These are phyloP conservation scores for Chalciporus piperatoides DNA, from an alignment of 1,284 basidiomycete species.

Conservation along the genomic window DNA sequence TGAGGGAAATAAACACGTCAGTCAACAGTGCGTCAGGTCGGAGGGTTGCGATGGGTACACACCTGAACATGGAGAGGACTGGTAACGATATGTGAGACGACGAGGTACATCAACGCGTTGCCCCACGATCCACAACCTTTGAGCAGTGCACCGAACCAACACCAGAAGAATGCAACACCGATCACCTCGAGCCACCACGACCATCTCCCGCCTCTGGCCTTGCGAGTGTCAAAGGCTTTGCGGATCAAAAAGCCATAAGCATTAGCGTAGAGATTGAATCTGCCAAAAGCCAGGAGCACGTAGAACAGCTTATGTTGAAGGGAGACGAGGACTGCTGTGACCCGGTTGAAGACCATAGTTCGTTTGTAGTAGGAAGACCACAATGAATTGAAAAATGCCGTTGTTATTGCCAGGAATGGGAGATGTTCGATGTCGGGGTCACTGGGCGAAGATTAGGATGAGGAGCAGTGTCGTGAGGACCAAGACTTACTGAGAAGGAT, in stretches of 20 bases:
- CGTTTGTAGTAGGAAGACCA: constrained; percentile 97
- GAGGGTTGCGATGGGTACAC: constrained; percentile 10
- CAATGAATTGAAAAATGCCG: constrained; percentile 78
- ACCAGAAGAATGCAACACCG: constrained; percentile 74
- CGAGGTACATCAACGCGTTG: constrained; percentile 62
- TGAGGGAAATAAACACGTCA: constrained; percentile 33
- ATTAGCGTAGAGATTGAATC: constrained; percentile 93
- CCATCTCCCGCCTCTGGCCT: constrained; percentile 63
- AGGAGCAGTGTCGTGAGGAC: not conserved
- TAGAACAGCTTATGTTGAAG: constrained; percentile 95
- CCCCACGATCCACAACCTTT: constrained; percentile 66
- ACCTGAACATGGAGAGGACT: constrained; percentile 87
- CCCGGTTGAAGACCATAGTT: constrained; percentile 75
- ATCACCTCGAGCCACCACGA: constrained; percentile 69
- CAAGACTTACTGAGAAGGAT: constrained; percentile 84
- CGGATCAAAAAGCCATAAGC: constrained; percentile 79
- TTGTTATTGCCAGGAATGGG: constrained; percentile 94
- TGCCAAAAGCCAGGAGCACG: constrained; percentile 84
- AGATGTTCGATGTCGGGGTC: constrained; percentile 96
- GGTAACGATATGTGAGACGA: constrained; percentile 77
- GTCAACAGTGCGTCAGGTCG: constrained; percentile 5
- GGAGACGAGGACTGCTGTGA: constrained; percentile 65
- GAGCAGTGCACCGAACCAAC: constrained; percentile 71
- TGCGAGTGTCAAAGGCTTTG: constrained; percentile 56
- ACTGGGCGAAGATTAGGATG: constrained; percentile 46